Base-by-base conservation (phyloP, 148 eudicot genomes). In the Persicaria tinctoria region DNA sequence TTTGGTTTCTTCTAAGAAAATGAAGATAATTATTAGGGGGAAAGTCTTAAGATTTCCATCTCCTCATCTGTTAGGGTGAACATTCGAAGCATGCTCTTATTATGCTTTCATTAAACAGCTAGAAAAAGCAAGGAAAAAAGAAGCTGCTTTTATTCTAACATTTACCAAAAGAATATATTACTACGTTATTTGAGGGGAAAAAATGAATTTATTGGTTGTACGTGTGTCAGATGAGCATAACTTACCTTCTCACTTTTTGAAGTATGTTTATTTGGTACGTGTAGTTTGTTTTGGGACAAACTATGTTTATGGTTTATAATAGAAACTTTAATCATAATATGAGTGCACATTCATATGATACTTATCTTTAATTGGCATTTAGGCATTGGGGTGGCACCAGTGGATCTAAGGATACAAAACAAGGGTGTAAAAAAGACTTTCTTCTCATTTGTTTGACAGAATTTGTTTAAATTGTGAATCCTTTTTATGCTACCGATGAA, bases 121-220 rank as follows among this genome's bases (percentile, higher is more conserved):
- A 74, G 99, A 96, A 72, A 96, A 90, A 73, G 97, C 97, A 74
- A 96, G 90, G 84, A 96, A 89, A 74, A 96, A 90, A 84, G 99
- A 96, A 88, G 99, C 99, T 73, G 99, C 97, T 16, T 92, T 92
- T 79, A 89, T 92, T 77, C 94, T 92, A 73, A 92, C 97, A 41
- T 88, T 90, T 90, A 91, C 99, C 51, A 96, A 96, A 75, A 87
- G 97, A 53, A 97, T n/a, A n/a, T n/a, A n/a, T n/a, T n/a, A n/a
- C n/a, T n/a, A n/a, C n/a, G n/a, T n/a, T n/a, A n/a, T n/a, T n/a
- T n/a, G n/a, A n/a, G n/a, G n/a, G n/a, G n/a, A n/a, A n/a, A n/a
- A n/a, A n/a, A n/a, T n/a, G n/a, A n/a, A n/a, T n/a, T n/a, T n/a
- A n/a, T n/a, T n/a, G n/a, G n/a, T n/a, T n/a, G n/a, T n/a, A n/a